A percentile compares a stretch with the other conserved stretches of the same genome.
These are phyloP conservation scores for Pezicula rhizophila DNA, from an alignment of 2,329 filamentous ascomycete species.

Conservation along the genomic window DNA sequence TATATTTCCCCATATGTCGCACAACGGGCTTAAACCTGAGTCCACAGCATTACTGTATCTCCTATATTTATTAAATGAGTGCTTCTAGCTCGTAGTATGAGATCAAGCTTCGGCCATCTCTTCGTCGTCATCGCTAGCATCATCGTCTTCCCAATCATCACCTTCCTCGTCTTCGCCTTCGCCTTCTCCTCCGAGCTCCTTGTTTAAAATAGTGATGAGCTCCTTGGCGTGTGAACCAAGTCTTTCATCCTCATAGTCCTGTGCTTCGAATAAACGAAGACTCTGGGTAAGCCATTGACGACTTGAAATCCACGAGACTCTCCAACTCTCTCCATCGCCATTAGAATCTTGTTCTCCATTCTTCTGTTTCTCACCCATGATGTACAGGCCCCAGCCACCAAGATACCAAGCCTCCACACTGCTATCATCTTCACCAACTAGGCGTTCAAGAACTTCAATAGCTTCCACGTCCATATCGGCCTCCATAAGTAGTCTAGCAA, in stretches of 20 bases:
- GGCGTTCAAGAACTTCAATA: slow-evolving; percentile 73
- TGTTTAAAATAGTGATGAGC: slow-evolving; percentile 57
- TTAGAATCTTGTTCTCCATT: slow-evolving; percentile 29
- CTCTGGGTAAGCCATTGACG: slow-evolving; percentile 79
- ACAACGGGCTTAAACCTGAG: too few species aligned
- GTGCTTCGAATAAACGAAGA: slow-evolving; percentile 67
- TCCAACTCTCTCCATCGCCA: slow-evolving; percentile 35
- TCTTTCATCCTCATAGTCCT: slow-evolving; percentile 82
- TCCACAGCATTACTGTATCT: too few species aligned
- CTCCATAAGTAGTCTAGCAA: slow-evolving; percentile 84
- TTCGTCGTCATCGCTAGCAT: slow-evolving; percentile 34
- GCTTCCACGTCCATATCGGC: slow-evolving; percentile 81
- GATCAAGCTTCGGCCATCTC: slow-evolving; percentile 46
- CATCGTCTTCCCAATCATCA: slow-evolving; percentile 32
- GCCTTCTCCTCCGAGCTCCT: slow-evolving; percentile 57
- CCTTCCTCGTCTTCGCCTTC: slow-evolving; percentile 49
- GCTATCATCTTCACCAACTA: slow-evolving; percentile 83
- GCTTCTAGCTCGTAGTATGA: neutral
- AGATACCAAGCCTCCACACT: slow-evolving; percentile 97
- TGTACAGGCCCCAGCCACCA: slow-evolving; percentile 85
- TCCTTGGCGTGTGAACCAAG: slow-evolving; percentile 70
- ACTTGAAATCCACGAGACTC: slow-evolving; percentile 62
- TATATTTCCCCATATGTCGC: too few species aligned
- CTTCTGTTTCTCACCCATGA: slow-evolving; percentile 66
- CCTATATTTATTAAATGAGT: neutral